Percentiles rank a stretch among this genome's conserved stretches.
Evolutionary conservation across 176 grass and related monocot species (phyloP).

Genomic region (Carex littledalei): DNA sequence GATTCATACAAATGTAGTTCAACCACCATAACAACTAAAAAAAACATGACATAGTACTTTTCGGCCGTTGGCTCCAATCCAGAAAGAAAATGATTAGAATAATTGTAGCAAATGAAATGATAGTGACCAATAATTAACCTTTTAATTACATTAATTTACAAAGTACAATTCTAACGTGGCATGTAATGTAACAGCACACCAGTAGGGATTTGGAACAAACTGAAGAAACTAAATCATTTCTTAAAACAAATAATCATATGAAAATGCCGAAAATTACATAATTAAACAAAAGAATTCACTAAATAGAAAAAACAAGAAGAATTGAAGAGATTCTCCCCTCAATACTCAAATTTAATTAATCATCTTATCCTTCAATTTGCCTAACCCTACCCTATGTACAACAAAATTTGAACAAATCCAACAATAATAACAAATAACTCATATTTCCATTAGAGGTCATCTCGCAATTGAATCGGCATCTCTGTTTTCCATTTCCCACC

Average conservation of each 20-base stretch:
- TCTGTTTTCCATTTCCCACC: constrained; percentile 53
- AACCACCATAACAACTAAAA: background rate
- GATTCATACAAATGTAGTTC: constrained; percentile 5
- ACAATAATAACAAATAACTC: constrained; percentile 13
- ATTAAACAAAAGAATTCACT: constrained; percentile 17
- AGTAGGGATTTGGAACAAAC: background rate
- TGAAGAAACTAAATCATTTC: background rate
- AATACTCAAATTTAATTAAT: constrained; percentile 16
- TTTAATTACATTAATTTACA: background rate
- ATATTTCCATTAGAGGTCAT: constrained; percentile 10
- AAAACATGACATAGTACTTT: background rate
- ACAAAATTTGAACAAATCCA: constrained; percentile 24
- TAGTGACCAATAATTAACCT: background rate
- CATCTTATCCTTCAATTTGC: background rate
- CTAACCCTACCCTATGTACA: background rate
- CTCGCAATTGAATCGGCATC: constrained; percentile 36
- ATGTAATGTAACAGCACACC: background rate
- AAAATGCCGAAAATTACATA: background rate
- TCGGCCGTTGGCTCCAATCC: background rate
- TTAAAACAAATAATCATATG: background rate
- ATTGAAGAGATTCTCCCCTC: constrained; percentile 21
- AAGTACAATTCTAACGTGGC: background rate
- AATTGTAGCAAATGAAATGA: background rate
- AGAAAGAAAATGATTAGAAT: background rate
- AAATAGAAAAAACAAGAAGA: background rate